A percentile compares a stretch with the other conserved stretches of the same genome.
These are phyloP conservation scores for Fragosphaeria purpurea DNA, from an alignment of 2,329 filamentous ascomycete species.

Conservation along the genomic window DNA sequence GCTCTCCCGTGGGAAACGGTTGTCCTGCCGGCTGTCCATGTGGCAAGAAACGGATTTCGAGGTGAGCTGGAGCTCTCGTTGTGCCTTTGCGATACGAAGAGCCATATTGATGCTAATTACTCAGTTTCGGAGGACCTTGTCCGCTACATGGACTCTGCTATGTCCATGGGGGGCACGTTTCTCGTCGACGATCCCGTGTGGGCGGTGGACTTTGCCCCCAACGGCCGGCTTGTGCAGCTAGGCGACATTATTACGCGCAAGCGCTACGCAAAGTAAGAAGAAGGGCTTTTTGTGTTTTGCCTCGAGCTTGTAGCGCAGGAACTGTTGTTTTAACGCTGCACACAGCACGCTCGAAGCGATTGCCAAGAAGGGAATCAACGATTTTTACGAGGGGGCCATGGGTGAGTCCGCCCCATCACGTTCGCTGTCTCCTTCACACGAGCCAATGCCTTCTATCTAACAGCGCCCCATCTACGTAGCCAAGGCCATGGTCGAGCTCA, in stretches of 20 bases:
- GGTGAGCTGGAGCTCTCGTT: constrained; percentile 19
- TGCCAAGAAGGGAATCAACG: constrained; percentile 49
- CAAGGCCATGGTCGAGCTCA: constrained; percentile 58
- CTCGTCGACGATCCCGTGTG: constrained; percentile 65
- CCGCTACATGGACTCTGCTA: constrained; percentile 53
- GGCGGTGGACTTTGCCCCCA: constrained; percentile 81
- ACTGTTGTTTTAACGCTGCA: too few species aligned
- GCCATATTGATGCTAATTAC: background rate
- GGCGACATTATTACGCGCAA: constrained; percentile 73
- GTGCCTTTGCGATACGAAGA: background rate
- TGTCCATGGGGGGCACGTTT: constrained; percentile 41
- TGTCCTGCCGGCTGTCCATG: constrained; percentile 60
- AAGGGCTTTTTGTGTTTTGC: too few species aligned
- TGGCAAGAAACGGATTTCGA: constrained; percentile 64
- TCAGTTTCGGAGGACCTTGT: constrained; percentile 63
- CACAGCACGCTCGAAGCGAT: constrained; percentile 61
- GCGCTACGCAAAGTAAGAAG: constrained; percentile 54
- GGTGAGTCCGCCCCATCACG: constrained; percentile 14
- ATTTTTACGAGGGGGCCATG: constrained; percentile 28
- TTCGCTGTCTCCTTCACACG: too few species aligned
- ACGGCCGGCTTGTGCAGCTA: constrained; percentile 57
- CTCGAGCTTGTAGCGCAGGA: too few species aligned
- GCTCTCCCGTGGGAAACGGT: constrained; percentile 59
- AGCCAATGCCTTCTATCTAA: too few species aligned
- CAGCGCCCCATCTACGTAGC: constrained; percentile 33